Evolutionary conservation across 2,329 filamentous ascomycete genomes (phyloP).

Genomic region (Neonectria neomacrospora): DNA sequence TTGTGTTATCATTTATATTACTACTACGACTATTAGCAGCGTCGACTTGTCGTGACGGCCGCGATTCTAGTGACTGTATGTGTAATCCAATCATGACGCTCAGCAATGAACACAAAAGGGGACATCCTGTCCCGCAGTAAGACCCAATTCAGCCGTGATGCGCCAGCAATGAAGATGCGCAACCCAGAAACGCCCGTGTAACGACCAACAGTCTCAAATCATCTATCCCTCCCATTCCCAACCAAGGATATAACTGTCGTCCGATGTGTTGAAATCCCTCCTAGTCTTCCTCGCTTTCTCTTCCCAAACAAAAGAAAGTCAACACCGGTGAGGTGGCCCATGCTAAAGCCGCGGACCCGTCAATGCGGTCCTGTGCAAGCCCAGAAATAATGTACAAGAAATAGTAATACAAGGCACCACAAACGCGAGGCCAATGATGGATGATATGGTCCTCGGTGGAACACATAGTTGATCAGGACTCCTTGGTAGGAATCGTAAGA

Average conservation of each 20-base stretch:
- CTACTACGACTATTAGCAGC: constrained; percentile 43
- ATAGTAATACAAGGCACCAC: constrained; percentile 35
- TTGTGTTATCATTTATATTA: constrained; percentile 45
- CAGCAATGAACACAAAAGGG: constrained; percentile 29
- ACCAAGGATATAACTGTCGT: constrained; percentile 16
- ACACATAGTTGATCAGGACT: constrained; percentile 19
- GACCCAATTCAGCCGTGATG: constrained; percentile 34
- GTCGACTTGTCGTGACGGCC: constrained; percentile 34
- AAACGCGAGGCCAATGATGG: background rate
- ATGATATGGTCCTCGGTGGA: background rate
- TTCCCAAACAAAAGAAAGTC: constrained; percentile 2
- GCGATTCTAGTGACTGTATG: constrained; percentile 40
- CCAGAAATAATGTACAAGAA: constrained; percentile 36
- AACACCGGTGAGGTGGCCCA: constrained; percentile 16
- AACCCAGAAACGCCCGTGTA: constrained; percentile 21
- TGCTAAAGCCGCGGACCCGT: constrained; percentile 22
- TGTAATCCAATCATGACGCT: constrained; percentile 41
- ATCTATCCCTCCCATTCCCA: constrained; percentile 22
- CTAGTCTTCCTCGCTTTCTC: constrained; percentile 9
- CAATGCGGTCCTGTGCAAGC: constrained; percentile 32
- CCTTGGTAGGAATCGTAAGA: constrained; percentile 42
- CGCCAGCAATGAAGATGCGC: constrained; percentile 32
- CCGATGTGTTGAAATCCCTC: constrained; percentile 19
- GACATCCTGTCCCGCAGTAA: constrained; percentile 30
- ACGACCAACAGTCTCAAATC: constrained; percentile 17